Evolutionary conservation across 805 yeast genomes (phyloP), one percentile per base, ranked within the genome.

Genomic region (Alloascoidea hylecoeti): DNA sequence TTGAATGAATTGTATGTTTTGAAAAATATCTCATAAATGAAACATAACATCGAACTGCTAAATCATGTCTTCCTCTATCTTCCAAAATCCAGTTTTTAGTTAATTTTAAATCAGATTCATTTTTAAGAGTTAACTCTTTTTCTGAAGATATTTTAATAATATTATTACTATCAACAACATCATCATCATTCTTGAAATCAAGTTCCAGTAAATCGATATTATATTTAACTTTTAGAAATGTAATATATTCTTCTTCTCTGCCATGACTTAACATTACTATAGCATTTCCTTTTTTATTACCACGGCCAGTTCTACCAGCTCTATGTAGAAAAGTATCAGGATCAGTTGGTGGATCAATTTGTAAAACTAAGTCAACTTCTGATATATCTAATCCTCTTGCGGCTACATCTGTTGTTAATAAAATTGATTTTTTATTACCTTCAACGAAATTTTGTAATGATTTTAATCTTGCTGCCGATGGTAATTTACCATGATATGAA

Each of bases 351-450:
- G 97, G 95, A 45, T 92, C 97, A 16, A 89, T 48, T 53, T 92
- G 98, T n/a, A 92, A 61, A 2, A 89, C 97, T 17, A 88, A 58
- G 50, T 92, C 97, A 5, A 92, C 96, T 39, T 88, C 92, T 0
- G 95, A 94, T 18, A 92, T 78, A 61, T 92, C 98, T 16, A 92
- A 72, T 34, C 98, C 98, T 52, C 98, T 69, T 0, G 97, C 96
- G 0, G 98, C 96, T n/a, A 92, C 96, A 64, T 92, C 98, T 0
- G 98, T 92, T 2, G 98, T 86, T 57, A 92, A 61, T 16, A 92
- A 57, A 0, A 89, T 72, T 5, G 77, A 64, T 44, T 74, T 77
- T 2, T 58, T 56, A 4, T 52, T 49, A 3, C 49, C 42, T 1
- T 66, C 66, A 0, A 75, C 53, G 51, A 89, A 92, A 23, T 56